phyloP scores from a whole-genome alignment of 306 rosid species.

The Begonia peltatifolia region DNA sequence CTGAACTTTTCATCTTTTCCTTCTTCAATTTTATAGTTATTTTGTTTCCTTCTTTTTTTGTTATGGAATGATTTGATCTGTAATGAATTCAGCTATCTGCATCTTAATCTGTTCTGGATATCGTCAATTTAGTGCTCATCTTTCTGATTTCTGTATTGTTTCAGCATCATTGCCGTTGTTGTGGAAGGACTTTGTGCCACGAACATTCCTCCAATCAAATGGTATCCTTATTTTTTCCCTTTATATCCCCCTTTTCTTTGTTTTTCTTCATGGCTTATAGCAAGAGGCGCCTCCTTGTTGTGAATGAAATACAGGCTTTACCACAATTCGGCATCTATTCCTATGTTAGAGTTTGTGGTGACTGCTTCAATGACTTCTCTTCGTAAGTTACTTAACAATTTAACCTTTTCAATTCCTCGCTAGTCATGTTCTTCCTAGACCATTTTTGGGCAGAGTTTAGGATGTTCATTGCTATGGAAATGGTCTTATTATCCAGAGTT shows the following conservation, averaged over 20 bases:
- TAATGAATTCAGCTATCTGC: background rate
- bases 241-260: background rate
- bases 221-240: constrained; percentile 18
- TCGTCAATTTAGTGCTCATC: background rate
- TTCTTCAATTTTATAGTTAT: background rate
- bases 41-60: background rate
- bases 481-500: too few relatives aligned
- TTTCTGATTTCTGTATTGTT: constrained; percentile 7
- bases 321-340: constrained; percentile 79
- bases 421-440: too few relatives aligned
- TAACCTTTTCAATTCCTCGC: too few relatives aligned
- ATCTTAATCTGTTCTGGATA: background rate
- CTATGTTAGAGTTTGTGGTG: constrained; percentile 73
- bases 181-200: constrained; percentile 84
- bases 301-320: constrained; percentile 38
- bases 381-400: constrained; percentile 28
- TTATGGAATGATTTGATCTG: background rate
- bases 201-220: constrained; percentile 84
- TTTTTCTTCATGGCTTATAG: background rate
- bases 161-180: constrained; percentile 95
- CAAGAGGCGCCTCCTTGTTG: background rate
- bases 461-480: too few relatives aligned
- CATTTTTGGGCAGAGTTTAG: too few relatives aligned
- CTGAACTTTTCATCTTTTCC: background rate
- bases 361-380: constrained; percentile 57